phyloP scores from a whole-genome alignment of 371 early-diverging fungal species.

The Syncephalastrum sp. region DNA sequence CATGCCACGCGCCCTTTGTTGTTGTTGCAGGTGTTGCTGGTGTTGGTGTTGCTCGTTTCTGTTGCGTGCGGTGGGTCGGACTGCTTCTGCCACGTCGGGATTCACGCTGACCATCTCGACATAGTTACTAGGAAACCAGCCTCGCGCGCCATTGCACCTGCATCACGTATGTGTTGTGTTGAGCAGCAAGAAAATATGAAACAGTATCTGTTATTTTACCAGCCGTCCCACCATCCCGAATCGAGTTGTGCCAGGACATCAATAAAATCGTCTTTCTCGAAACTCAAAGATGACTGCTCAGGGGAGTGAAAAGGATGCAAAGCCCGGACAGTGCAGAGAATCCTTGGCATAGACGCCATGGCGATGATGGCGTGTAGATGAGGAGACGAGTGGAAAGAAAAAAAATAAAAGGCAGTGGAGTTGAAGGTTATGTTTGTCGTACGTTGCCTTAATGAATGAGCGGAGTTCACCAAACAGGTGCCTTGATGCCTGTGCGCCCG shows the following conservation, averaged over 20 bases:
- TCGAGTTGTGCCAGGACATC: slow-evolving; percentile 80
- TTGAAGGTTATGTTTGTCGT: too few species aligned
- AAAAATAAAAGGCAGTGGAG: not conserved
- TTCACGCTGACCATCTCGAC: slow-evolving; percentile 49
- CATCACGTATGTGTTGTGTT: not conserved
- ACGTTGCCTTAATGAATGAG: too few species aligned
- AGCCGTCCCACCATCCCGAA: slow-evolving; percentile 94
- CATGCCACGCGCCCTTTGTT: too few species aligned
- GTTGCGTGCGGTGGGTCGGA: slow-evolving; percentile 10
- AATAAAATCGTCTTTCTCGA: slow-evolving; percentile 76
- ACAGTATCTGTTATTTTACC: slow-evolving; percentile 21
- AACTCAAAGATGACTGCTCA: slow-evolving; percentile 69
- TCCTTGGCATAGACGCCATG: slow-evolving; percentile 25
- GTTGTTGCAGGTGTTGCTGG: too few species aligned
- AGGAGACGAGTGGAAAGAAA: slow-evolving; percentile 5
- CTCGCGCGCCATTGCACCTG: slow-evolving; percentile 60
- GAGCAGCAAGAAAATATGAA: not conserved
- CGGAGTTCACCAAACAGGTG: too few species aligned
- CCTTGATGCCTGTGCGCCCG: too few species aligned
- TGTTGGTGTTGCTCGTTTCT: too few species aligned
- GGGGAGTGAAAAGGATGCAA: slow-evolving; percentile 77
- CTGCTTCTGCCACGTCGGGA: slow-evolving; percentile 13
- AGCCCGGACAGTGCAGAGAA: slow-evolving; percentile 52
- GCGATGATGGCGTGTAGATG: not conserved
- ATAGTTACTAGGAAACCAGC: slow-evolving; percentile 91